phyloP scores from a whole-genome alignment of 495 filamentous ascomycete species.

The Annulohypoxylon bovei region DNA sequence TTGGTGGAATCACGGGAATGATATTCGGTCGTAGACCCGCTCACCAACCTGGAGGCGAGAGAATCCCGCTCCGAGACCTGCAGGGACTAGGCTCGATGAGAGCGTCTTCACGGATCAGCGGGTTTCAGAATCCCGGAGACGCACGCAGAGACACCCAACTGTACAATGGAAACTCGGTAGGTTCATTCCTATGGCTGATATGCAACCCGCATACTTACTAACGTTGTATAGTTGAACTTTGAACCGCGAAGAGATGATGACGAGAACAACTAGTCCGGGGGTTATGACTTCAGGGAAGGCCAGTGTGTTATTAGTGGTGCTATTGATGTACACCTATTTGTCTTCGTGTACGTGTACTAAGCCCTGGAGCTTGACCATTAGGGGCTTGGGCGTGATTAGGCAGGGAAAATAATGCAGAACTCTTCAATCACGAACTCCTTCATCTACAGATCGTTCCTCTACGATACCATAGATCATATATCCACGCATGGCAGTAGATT shows the following conservation, averaged over 20 bases:
- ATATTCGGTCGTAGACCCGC: constrained; percentile 48
- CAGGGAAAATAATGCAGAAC: background rate
- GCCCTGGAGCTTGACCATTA: background rate
- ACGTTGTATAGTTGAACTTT: constrained; percentile 70
- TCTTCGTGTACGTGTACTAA: background rate
- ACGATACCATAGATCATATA: background rate
- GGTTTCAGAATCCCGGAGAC: constrained; percentile 37
- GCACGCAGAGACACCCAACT: constrained; percentile 68
- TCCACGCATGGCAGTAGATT: background rate
- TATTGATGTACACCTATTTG: background rate
- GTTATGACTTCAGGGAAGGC: background rate
- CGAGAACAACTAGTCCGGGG: background rate
- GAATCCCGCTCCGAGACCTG: constrained; percentile 19
- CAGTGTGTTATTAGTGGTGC: background rate
- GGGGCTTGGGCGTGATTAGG: background rate
- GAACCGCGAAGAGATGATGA: constrained; percentile 69
- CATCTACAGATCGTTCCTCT: background rate
- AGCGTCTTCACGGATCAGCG: constrained; percentile 30
- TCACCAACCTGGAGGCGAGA: background rate
- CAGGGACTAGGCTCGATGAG: constrained; percentile 6
- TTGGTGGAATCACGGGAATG: constrained; percentile 42
- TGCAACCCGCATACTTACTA: background rate
- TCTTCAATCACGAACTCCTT: background rate
- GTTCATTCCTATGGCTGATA: constrained; percentile 36
- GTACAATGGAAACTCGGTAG: constrained; percentile 90